Evolutionary conservation across 2,329 filamentous ascomycete genomes (phyloP).

Genomic region (Bipolaris sorokiniana): DNA sequence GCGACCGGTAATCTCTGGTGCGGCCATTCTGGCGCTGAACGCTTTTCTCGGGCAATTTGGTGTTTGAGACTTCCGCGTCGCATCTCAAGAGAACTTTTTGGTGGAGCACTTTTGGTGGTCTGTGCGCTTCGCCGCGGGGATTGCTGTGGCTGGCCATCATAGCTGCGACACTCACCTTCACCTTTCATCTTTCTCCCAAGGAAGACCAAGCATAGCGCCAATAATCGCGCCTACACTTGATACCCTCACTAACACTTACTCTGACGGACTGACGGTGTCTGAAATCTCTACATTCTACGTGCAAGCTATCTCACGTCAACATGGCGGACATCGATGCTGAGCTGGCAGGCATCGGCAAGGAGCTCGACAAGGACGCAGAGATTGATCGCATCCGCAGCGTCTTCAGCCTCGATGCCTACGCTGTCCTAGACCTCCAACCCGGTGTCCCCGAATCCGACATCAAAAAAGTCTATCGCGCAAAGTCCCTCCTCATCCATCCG

Average conservation of each 20-base stretch:
- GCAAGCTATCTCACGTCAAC: slow-evolving; percentile 6
- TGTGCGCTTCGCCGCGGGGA: slow-evolving; percentile 36
- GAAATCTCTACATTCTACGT: neutral
- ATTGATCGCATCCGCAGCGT: slow-evolving; percentile 93
- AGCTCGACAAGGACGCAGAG: slow-evolving; percentile 95
- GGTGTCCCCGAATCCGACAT: slow-evolving; percentile 96
- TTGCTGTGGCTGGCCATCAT: slow-evolving; percentile 6
- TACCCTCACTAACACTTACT: neutral
- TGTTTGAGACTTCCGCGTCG: slow-evolving; percentile 20
- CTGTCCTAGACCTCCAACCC: slow-evolving; percentile 92
- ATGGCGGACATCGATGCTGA: slow-evolving; percentile 68
- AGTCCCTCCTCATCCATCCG: slow-evolving; percentile 98
- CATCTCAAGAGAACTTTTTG: slow-evolving; percentile 35
- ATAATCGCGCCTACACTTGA: neutral
- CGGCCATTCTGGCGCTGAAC: slow-evolving; percentile 34
- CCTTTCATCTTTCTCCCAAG: slow-evolving; percentile 1
- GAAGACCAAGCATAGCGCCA: neutral
- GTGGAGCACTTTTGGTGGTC: slow-evolving; percentile 24
- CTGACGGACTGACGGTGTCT: neutral
- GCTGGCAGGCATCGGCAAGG: slow-evolving; percentile 83
- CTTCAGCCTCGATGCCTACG: slow-evolving; percentile 85
- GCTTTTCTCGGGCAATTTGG: slow-evolving; percentile 1
- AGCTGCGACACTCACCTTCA: neutral
- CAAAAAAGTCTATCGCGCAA: slow-evolving; percentile 91
- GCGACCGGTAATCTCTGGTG: slow-evolving; percentile 49